Evolutionary conservation across 2,329 filamentous ascomycete species (phyloP).

Genomic region (Dichotomopilus funicola): DNA sequence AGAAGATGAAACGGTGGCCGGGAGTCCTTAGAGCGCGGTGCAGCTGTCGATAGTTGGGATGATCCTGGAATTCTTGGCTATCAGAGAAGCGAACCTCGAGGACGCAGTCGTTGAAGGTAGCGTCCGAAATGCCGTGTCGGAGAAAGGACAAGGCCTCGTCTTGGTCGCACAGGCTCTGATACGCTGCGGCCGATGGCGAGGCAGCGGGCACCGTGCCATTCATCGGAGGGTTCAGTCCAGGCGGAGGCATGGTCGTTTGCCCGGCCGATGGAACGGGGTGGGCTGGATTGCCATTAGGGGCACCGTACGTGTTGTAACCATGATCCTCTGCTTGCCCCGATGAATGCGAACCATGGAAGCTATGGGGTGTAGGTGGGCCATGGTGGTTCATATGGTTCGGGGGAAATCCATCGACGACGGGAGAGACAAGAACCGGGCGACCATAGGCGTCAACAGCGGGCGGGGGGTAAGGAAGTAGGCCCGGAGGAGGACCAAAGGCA

Average conservation of each 20-base stretch:
- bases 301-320: slow-evolving; percentile 31
- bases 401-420: slow-evolving; percentile 32
- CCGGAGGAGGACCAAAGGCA: slow-evolving; percentile 44
- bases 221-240: slow-evolving; percentile 12
- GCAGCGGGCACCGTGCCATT: slow-evolving; percentile 7
- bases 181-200: background rate
- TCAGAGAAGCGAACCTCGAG: slow-evolving; percentile 39
- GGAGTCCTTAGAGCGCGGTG: slow-evolving; percentile 35
- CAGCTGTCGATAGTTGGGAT: slow-evolving; percentile 15
- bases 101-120: slow-evolving; percentile 37
- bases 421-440: slow-evolving; percentile 19
- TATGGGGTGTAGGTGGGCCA: slow-evolving; percentile 52
- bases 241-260: slow-evolving; percentile 7
- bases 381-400: slow-evolving; percentile 37
- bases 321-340: slow-evolving; percentile 40
- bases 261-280: slow-evolving; percentile 8
- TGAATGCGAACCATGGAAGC: slow-evolving; percentile 56
- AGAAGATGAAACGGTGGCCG: slow-evolving; percentile 50
- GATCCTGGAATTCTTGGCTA: slow-evolving; percentile 15
- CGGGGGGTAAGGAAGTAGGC: slow-evolving; percentile 29
- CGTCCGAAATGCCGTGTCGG: slow-evolving; percentile 11
- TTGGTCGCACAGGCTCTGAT: slow-evolving; percentile 13
- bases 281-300: slow-evolving; percentile 16
- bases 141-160: slow-evolving; percentile 18
- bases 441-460: slow-evolving; percentile 25